Evolutionary conservation across 495 filamentous ascomycete species (phyloP).

Genomic region (Talaromyces trachyspermus): DNA sequence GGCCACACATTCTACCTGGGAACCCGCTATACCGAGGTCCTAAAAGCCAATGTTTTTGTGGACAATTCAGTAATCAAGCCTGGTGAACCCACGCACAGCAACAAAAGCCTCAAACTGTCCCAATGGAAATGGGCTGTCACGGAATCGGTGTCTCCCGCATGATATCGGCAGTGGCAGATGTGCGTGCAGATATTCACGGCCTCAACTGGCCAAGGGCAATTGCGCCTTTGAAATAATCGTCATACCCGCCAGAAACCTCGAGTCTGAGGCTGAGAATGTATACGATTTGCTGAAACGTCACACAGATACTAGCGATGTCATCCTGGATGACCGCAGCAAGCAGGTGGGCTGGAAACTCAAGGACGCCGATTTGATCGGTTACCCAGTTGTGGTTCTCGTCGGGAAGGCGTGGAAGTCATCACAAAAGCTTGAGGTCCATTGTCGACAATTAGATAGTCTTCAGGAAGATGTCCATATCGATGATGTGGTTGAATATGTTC

Average conservation of each 20-base stretch:
- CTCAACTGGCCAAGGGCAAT: slow-evolving; percentile 85
- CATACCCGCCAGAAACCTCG: slow-evolving; percentile 45
- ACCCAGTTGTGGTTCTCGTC: slow-evolving; percentile 72
- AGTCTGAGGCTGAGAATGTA: slow-evolving; percentile 45
- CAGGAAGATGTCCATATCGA: slow-evolving; percentile 40
- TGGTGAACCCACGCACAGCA: slow-evolving; percentile 9
- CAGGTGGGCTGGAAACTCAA: slow-evolving; percentile 73
- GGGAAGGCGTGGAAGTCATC: slow-evolving; percentile 66
- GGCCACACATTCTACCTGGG: slow-evolving; percentile 95
- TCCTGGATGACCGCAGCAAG: slow-evolving; percentile 71
- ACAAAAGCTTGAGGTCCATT: slow-evolving; percentile 67
- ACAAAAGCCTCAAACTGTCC: slow-evolving; percentile 28
- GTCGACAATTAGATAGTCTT: slow-evolving; percentile 47
- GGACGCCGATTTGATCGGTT: slow-evolving; percentile 85
- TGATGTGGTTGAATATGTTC: slow-evolving; percentile 28
- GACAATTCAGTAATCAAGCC: slow-evolving; percentile 20
- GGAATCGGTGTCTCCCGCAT: slow-evolving; percentile 91
- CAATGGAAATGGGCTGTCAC: slow-evolving; percentile 91
- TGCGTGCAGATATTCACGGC: slow-evolving; percentile 62
- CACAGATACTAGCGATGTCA: slow-evolving; percentile 37
- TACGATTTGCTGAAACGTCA: slow-evolving; percentile 46
- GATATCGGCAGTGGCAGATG: slow-evolving; percentile 75
- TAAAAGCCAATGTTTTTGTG: slow-evolving; percentile 53
- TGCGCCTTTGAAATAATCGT: slow-evolving; percentile 80
- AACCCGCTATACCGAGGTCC: slow-evolving; percentile 72